A percentile compares a stretch with the other conserved stretches of the same genome.
phyloP scores from a whole-genome alignment of 1,284 basidiomycete species.

The Exsudoporus floridanus region DNA sequence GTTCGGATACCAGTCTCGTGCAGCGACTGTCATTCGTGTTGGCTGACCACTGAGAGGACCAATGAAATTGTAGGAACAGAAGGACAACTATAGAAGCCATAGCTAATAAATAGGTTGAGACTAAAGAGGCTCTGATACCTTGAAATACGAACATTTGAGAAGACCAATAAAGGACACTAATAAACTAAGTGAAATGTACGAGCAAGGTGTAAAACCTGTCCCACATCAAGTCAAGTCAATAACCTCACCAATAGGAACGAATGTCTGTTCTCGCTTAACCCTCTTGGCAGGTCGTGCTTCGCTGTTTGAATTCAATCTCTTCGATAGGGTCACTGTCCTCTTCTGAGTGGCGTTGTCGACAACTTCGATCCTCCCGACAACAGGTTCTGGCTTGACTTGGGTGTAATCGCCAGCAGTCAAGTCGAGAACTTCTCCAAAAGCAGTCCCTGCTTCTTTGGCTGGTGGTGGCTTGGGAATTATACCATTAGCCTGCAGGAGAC shows the following conservation, averaged over 20 bases:
- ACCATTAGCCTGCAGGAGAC: conserved; percentile 32
- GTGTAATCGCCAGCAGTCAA: conserved; percentile 11
- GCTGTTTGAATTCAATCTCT: conserved; percentile 1
- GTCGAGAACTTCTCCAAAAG: conserved; percentile 24
- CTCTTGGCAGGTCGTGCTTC: conserved; percentile 21
- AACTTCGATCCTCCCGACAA: conserved; percentile 5
- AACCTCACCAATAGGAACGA: conserved; percentile 18
- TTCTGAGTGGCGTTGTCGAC: conserved; percentile 3
- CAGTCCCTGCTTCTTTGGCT: neutral
- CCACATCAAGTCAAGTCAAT: conserved; percentile 32
- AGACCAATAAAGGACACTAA: neutral
- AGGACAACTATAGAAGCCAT: neutral
- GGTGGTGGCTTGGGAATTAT: conserved; percentile 22
- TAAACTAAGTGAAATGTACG: neutral
- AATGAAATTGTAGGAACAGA: neutral
- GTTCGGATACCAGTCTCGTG: neutral
- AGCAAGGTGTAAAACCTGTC: neutral
- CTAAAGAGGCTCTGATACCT: neutral
- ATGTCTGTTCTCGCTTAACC: conserved; percentile 26
- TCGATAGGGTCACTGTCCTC: neutral
- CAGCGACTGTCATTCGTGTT: neutral
- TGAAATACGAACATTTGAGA: neutral
- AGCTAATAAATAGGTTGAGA: neutral
- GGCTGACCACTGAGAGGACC: neutral
- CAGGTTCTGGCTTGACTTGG: conserved; percentile 10